Percentiles rank a stretch among this genome's conserved stretches.
phyloP scores from a whole-genome alignment of 805 yeast genomes.

The Kazachstania viticola region DNA sequence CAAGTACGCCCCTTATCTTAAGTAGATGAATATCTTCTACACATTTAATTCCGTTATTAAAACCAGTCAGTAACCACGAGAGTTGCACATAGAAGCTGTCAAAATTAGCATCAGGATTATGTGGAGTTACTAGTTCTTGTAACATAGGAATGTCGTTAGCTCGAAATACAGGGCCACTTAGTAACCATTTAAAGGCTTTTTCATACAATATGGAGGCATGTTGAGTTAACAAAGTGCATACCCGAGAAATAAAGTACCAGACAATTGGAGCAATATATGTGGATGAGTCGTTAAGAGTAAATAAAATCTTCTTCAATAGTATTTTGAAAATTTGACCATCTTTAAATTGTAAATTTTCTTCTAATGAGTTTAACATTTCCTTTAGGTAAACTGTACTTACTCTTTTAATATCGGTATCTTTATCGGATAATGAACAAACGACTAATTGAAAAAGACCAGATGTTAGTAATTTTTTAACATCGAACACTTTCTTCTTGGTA shows the following conservation, averaged over 20 bases:
- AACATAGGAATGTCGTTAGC: slow-evolving; percentile 35
- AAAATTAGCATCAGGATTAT: slow-evolving; percentile 9
- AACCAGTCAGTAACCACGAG: slow-evolving; percentile 49
- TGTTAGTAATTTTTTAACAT: slow-evolving; percentile 46
- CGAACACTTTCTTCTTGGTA: slow-evolving; percentile 27
- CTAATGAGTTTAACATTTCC: slow-evolving; percentile 34
- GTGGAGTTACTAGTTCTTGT: slow-evolving; percentile 21
- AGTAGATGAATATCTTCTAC: slow-evolving; percentile 43
- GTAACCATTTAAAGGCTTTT: slow-evolving; percentile 51
- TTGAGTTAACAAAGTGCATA: slow-evolving; percentile 45
- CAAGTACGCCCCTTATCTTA: slow-evolving; percentile 46
- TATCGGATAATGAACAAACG: slow-evolving; percentile 32
- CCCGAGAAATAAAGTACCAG: slow-evolving; percentile 42
- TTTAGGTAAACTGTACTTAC: slow-evolving; percentile 35
- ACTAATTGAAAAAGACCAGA: slow-evolving; percentile 40
- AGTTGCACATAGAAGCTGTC: slow-evolving; percentile 46
- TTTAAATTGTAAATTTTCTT: slow-evolving; percentile 35
- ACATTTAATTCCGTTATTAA: slow-evolving; percentile 37
- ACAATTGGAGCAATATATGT: slow-evolving; percentile 30
- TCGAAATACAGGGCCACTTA: slow-evolving; percentile 33
- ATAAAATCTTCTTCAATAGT: slow-evolving; percentile 34
- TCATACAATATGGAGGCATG: slow-evolving; percentile 74
- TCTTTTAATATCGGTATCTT: slow-evolving; percentile 16
- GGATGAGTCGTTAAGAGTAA: slow-evolving; percentile 20
- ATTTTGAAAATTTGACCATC: slow-evolving; percentile 47